Evolutionary conservation across 164 flowering plant species (phyloP).

Genomic region (Liriodendron chinense): DNA sequence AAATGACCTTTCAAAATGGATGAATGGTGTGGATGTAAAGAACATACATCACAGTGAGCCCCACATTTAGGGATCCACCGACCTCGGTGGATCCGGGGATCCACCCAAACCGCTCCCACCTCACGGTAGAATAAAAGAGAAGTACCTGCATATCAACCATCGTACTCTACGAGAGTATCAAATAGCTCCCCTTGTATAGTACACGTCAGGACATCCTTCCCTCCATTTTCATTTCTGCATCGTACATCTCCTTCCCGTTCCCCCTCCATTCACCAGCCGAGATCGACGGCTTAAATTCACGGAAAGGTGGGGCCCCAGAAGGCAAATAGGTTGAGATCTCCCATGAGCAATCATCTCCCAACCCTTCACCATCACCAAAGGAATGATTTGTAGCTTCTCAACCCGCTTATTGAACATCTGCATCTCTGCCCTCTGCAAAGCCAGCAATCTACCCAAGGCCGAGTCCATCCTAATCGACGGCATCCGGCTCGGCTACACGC

Average conservation of each 20-base stretch:
- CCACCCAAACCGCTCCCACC: too few relatives aligned
- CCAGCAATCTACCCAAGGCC: slow-evolving; percentile 54
- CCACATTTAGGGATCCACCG: too few relatives aligned
- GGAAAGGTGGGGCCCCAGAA: background rate
- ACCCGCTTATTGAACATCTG: slow-evolving; percentile 66
- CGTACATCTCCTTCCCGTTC: too few relatives aligned
- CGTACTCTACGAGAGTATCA: background rate
- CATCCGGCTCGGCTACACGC: slow-evolving; percentile 66
- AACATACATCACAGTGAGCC: too few relatives aligned
- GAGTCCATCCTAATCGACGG: slow-evolving; percentile 62
- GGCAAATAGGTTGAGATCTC: background rate
- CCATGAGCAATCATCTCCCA: background rate
- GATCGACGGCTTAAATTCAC: background rate
- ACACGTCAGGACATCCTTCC: too few relatives aligned
- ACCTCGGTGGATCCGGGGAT: too few relatives aligned
- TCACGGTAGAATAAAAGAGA: too few relatives aligned
- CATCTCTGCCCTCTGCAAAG: slow-evolving; percentile 68
- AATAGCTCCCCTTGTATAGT: background rate
- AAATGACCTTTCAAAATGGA: too few relatives aligned
- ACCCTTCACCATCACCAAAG: slow-evolving; percentile 6
- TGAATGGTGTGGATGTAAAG: too few relatives aligned
- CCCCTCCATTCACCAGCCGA: background rate
- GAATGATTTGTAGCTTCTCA: slow-evolving; percentile 42
- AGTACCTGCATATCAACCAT: background rate
- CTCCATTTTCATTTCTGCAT: too few relatives aligned